These are phyloP conservation scores for Celoporthe dispersa DNA, from an alignment of 2,329 filamentous ascomycete genomes.

Conservation along the genomic window DNA sequence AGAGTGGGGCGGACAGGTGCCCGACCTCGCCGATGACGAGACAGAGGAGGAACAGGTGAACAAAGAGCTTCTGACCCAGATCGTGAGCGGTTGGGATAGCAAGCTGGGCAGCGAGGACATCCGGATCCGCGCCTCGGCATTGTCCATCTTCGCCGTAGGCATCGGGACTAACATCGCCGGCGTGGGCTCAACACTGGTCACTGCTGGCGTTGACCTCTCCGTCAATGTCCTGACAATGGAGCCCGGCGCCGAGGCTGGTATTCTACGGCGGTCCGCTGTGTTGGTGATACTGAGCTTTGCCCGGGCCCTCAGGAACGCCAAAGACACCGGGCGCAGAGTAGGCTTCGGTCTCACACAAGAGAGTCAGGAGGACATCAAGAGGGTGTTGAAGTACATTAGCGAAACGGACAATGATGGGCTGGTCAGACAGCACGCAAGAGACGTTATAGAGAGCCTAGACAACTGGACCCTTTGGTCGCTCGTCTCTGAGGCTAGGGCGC, in stretches of 20 bases:
- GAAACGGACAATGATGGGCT: slow-evolving; percentile 70
- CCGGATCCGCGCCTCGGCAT: slow-evolving; percentile 69
- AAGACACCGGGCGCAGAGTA: slow-evolving; percentile 49
- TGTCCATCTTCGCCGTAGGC: slow-evolving; percentile 65
- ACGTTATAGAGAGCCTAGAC: slow-evolving; percentile 69
- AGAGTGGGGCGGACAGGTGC: slow-evolving; percentile 59
- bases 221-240: slow-evolving; percentile 68
- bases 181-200: slow-evolving; percentile 56
- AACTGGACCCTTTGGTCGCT: slow-evolving; percentile 56
- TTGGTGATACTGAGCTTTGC: slow-evolving; percentile 66
- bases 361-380: slow-evolving; percentile 64
- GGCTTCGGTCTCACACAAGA: slow-evolving; percentile 59
- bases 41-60: slow-evolving; percentile 49
- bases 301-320: slow-evolving; percentile 59
- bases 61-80: slow-evolving; percentile 58
- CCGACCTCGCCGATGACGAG: slow-evolving; percentile 51
- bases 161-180: slow-evolving; percentile 66
- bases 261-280: slow-evolving; percentile 69
- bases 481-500: slow-evolving; percentile 28
- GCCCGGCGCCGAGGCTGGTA: slow-evolving; percentile 60
- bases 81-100: slow-evolving; percentile 70
- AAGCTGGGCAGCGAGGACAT: slow-evolving; percentile 70
- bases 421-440: slow-evolving; percentile 67
- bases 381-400: slow-evolving; percentile 66
- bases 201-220: slow-evolving; percentile 64